Conservation (phyloP, 148 eudicot species). For the Drosera capensis region DNA sequence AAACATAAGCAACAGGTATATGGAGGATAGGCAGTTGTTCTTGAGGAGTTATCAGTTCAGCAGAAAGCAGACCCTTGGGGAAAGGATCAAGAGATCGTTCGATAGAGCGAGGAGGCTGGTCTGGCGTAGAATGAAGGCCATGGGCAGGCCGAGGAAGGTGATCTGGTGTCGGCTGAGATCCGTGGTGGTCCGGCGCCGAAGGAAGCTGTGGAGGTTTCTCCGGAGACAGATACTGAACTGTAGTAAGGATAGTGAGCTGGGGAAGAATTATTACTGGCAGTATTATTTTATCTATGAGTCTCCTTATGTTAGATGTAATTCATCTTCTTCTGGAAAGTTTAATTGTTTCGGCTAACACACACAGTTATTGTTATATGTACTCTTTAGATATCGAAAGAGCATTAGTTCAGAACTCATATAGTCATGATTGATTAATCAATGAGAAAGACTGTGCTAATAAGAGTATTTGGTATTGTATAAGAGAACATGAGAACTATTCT, state of each 20-base stretch:
- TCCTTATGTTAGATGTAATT: background rate
- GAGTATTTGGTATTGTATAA: too few species aligned
- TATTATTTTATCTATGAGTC: background rate
- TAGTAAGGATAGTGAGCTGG: too few species aligned
- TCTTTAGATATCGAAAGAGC: too few species aligned
- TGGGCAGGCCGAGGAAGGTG: conserved; percentile 26
- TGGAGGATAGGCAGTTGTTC: conserved; percentile 68
- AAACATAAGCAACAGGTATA: conserved; percentile 14
- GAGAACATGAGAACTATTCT: too few species aligned
- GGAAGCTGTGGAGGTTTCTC: conserved; percentile 8
- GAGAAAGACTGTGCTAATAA: too few species aligned
- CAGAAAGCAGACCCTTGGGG: conserved; percentile 40
- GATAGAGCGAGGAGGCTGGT: conserved; percentile 32
- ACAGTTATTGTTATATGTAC: too few species aligned
- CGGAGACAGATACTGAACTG: background rate
- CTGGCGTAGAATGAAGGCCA: conserved; percentile 32
- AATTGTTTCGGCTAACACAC: too few species aligned
- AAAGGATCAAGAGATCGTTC: conserved; percentile 29
- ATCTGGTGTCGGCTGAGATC: conserved; percentile 42
- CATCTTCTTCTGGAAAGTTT: too few species aligned
- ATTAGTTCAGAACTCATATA: too few species aligned
- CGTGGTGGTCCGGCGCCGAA: conserved; percentile 13
- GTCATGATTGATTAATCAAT: too few species aligned
- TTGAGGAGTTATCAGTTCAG: conserved; percentile 75
- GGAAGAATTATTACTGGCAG: background rate